These are phyloP conservation scores for Arabidopsis hybrid DNA, from an alignment of 441 rosid species.

Conservation along the genomic window DNA sequence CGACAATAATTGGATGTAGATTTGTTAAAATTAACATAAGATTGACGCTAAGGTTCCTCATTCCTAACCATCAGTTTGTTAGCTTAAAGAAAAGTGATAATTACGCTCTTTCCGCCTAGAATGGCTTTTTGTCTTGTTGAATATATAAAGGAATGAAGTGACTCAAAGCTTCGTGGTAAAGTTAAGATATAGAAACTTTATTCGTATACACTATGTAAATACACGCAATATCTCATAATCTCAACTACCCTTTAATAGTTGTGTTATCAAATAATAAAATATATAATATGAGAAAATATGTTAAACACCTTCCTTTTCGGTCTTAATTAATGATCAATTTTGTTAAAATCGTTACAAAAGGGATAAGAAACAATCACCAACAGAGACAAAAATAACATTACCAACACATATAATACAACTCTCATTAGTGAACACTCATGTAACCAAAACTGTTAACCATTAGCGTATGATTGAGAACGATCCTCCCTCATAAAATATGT, in stretches of 20 bases:
- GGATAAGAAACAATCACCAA: too few species aligned
- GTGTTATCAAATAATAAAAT: neutral
- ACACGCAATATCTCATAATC: neutral
- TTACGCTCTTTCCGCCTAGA: constrained; percentile 43
- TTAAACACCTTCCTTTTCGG: too few species aligned
- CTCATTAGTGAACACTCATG: too few species aligned
- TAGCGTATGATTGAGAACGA: too few species aligned
- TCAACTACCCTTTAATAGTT: neutral
- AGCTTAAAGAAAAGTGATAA: constrained; percentile 38
- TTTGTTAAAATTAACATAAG: constrained; percentile 12
- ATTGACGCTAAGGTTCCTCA: neutral
- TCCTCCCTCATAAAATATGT: too few species aligned
- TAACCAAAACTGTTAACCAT: too few species aligned
- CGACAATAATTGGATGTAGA: neutral
- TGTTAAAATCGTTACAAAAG: too few species aligned
- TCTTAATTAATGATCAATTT: too few species aligned
- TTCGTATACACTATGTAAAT: constrained; percentile 7
- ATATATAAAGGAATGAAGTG: constrained; percentile 41
- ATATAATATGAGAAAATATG: neutral
- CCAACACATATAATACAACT: too few species aligned
- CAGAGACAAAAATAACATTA: too few species aligned
- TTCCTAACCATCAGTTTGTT: constrained; percentile 34
- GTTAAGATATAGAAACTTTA: constrained; percentile 18
- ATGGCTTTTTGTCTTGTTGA: constrained; percentile 45
- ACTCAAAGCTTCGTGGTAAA: constrained; percentile 42